These are phyloP conservation scores for Asterella californica DNA, from an alignment of 225 moss, liverwort and hornwort genomes.

Conservation along the genomic window DNA sequence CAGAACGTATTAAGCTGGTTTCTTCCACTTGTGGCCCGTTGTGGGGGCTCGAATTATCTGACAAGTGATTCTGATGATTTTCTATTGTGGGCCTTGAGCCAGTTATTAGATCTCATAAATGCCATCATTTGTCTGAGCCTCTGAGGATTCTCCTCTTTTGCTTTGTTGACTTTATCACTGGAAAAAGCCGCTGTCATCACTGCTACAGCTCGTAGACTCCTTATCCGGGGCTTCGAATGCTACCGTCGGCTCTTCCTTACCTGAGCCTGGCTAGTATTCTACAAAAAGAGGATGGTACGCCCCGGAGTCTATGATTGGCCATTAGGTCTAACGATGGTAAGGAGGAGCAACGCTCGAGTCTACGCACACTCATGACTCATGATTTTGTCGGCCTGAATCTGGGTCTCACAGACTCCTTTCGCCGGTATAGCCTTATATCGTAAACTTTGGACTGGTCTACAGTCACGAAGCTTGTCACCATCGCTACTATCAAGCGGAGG, in stretches of 20 bases:
- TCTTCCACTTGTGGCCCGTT: no score
- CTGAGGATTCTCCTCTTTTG: conserved; percentile 7
- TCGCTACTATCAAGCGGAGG: no score
- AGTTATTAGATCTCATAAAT: conserved; percentile 13
- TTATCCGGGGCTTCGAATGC: conserved; percentile 3
- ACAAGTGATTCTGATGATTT: conserved; percentile 5
- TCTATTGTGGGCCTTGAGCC: conserved; percentile 5
- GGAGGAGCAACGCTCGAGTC: not conserved
- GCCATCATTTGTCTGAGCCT: conserved; percentile 7
- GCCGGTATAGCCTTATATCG: no score
- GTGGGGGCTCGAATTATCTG: conserved; percentile 8
- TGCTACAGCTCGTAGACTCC: not conserved
- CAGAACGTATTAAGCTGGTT: not conserved
- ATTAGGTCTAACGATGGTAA: not conserved
- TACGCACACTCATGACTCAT: not conserved
- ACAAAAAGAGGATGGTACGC: not conserved
- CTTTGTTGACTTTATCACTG: conserved; percentile 7
- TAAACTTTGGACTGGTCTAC: no score
- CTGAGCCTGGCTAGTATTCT: not conserved
- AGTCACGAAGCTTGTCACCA: no score
- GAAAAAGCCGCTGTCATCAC: not conserved
- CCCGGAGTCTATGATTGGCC: not conserved
- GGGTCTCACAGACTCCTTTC: not conserved
- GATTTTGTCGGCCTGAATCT: conserved; percentile 3
- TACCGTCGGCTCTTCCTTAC: no score